Percentiles rank a stretch among this genome's conserved stretches.
Conservation (phyloP, 2,329 filamentous ascomycete species). For the Penicillium sp. region DNA sequence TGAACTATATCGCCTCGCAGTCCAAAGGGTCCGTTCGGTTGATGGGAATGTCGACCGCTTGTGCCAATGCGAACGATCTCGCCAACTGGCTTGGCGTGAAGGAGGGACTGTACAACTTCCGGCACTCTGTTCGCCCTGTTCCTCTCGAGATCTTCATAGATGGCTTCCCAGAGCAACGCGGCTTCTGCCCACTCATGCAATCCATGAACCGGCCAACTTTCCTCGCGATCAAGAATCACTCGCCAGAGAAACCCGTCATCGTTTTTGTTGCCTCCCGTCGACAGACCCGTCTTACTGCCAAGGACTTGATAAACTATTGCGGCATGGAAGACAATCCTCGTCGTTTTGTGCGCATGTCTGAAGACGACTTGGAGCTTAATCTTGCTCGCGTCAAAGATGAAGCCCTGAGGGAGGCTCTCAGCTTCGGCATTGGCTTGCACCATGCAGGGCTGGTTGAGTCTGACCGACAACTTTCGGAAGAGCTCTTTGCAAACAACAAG, state of each 20-base stretch:
- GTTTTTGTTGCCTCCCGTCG: slow-evolving; percentile 95
- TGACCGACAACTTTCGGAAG: slow-evolving; percentile 84
- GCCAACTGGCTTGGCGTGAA: slow-evolving; percentile 97
- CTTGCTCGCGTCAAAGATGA: slow-evolving; percentile 90
- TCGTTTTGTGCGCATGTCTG: slow-evolving; percentile 87
- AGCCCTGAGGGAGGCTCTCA: slow-evolving; percentile 85
- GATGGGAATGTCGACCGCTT: slow-evolving; percentile 98
- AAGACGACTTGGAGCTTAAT: slow-evolving; percentile 86
- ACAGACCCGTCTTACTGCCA: slow-evolving; percentile 90
- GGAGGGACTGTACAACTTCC: slow-evolving; percentile 92
- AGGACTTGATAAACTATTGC: slow-evolving; percentile 94
- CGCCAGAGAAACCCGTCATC: slow-evolving; percentile 93
- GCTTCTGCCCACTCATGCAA: slow-evolving; percentile 97
- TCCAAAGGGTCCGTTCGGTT: slow-evolving; percentile 84
- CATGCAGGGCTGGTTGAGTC: slow-evolving; percentile 95
- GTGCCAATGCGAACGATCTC: slow-evolving; percentile 88
- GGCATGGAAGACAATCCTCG: slow-evolving; percentile 98
- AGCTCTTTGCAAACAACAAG: slow-evolving; percentile 95
- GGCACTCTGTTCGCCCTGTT: slow-evolving; percentile 92
- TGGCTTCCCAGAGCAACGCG: slow-evolving; percentile 88
- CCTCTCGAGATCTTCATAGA: slow-evolving; percentile 96
- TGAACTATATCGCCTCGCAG: slow-evolving; percentile 98
- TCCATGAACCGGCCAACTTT: slow-evolving; percentile 98
- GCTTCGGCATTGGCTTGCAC: slow-evolving; percentile 93
- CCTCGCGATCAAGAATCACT: slow-evolving; percentile 92